Conservation (phyloP, 2,329 filamentous ascomycete genomes). For the Colletotrichum shisoi region DNA sequence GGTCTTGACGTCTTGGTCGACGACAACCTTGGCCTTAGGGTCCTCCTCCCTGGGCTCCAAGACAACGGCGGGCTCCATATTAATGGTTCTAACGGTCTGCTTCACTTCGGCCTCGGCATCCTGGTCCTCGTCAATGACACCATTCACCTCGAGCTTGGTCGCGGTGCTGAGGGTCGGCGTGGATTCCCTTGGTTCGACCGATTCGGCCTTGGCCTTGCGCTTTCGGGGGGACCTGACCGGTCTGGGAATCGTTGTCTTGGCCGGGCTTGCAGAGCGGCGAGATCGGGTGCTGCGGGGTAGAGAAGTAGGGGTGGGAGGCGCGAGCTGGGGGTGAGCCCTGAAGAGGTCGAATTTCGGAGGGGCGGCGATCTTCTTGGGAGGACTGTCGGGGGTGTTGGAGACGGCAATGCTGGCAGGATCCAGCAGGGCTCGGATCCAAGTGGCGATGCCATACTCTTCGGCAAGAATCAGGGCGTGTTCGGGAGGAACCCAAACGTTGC, state of each 20-base stretch:
- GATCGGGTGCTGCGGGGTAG: conserved; percentile 57
- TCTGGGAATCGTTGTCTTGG: conserved; percentile 53
- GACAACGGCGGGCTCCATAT: conserved; percentile 59
- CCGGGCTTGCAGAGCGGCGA: conserved; percentile 66
- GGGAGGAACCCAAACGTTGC: conserved; percentile 95
- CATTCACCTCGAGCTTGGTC: conserved; percentile 46
- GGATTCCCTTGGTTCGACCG: conserved; percentile 46
- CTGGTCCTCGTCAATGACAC: conserved; percentile 43
- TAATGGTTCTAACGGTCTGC: conserved; percentile 56
- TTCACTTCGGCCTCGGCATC: conserved; percentile 47
- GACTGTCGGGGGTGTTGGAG: conserved; percentile 66
- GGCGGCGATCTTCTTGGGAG: conserved; percentile 77
- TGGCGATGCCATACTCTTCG: conserved; percentile 82
- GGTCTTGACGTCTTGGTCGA: conserved; percentile 69
- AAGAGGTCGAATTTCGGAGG: conserved; percentile 80
- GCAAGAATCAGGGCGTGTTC: conserved; percentile 81
- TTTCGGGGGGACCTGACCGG: conserved; percentile 59
- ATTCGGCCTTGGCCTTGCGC: conserved; percentile 57
- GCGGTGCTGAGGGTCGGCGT: conserved; percentile 31
- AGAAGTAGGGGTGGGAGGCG: conserved; percentile 59
- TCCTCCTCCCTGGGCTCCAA: conserved; percentile 65
- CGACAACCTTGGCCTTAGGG: conserved; percentile 71
- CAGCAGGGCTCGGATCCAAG: conserved; percentile 92
- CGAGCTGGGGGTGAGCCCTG: conserved; percentile 53
- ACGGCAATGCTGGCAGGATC: conserved; percentile 80